Conservation (phyloP, 2,329 filamentous ascomycete species). For the Fusarium verrucosum region DNA sequence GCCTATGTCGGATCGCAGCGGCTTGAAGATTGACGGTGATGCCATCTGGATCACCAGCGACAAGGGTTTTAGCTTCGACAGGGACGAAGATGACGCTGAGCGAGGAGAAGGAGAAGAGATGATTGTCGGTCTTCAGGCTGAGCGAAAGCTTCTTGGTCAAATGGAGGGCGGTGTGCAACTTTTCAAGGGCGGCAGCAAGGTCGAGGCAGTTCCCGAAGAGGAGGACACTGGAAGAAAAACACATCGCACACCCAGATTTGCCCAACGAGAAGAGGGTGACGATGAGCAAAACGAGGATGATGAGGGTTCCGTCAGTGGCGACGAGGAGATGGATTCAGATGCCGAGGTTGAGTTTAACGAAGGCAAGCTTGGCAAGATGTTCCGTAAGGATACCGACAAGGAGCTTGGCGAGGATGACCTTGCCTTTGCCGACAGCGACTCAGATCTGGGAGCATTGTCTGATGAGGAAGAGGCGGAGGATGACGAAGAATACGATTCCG, state of each 20-base stretch:
- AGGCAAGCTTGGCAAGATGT: slow-evolving; percentile 68
- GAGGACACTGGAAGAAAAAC: slow-evolving; percentile 70
- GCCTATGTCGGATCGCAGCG: slow-evolving; percentile 97
- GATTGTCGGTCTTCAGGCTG: slow-evolving; percentile 87
- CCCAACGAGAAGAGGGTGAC: slow-evolving; percentile 67
- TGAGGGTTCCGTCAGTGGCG: slow-evolving; percentile 65
- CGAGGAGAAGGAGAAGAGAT: slow-evolving; percentile 95
- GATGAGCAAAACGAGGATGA: slow-evolving; percentile 63
- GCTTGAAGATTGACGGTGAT: slow-evolving; percentile 95
- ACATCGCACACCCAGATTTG: slow-evolving; percentile 65
- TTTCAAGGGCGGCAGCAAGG: slow-evolving; percentile 78
- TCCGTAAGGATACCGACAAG: slow-evolving; percentile 62
- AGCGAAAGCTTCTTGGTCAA: slow-evolving; percentile 82
- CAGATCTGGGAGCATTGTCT: slow-evolving; percentile 90
- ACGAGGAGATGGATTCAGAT: slow-evolving; percentile 60
- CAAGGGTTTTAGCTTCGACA: slow-evolving; percentile 79
- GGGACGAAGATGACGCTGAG: slow-evolving; percentile 72
- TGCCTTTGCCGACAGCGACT: slow-evolving; percentile 95
- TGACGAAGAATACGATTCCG: slow-evolving; percentile 63
- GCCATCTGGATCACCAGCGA: slow-evolving; percentile 86
- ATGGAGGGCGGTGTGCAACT: slow-evolving; percentile 84
- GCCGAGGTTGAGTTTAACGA: slow-evolving; percentile 67
- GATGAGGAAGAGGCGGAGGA: slow-evolving; percentile 57
- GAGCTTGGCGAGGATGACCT: slow-evolving; percentile 73
- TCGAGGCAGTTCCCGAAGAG: slow-evolving; percentile 64